These are phyloP conservation scores for Pseudocercospora cruenta DNA, from an alignment of 2,329 filamentous ascomycete genomes.

Conservation along the genomic window DNA sequence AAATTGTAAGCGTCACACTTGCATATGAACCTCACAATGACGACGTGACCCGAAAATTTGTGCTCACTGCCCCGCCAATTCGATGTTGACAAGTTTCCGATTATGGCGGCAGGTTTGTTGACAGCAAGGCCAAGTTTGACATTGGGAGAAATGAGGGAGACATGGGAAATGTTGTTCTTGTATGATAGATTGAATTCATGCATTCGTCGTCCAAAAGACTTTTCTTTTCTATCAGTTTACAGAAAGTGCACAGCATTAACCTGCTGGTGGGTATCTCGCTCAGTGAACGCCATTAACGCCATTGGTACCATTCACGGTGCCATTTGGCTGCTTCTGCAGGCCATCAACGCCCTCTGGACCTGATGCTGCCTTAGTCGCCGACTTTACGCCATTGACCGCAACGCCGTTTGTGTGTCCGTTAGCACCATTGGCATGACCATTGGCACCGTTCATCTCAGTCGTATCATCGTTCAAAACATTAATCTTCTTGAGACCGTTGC, in stretches of 20 bases:
- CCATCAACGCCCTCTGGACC: constrained; percentile 38
- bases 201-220: not conserved
- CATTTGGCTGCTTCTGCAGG: constrained; percentile 29
- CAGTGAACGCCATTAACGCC: constrained; percentile 12
- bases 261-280: constrained; percentile 10
- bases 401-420: constrained; percentile 25
- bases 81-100: constrained; percentile 3
- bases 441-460: constrained; percentile 21
- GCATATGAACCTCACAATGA: constrained; percentile 19
- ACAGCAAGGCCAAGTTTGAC: not conserved
- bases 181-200: not conserved
- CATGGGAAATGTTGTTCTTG: not conserved
- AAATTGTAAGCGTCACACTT: constrained; percentile 12
- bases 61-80: constrained; percentile 1
- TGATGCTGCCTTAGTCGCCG: constrained; percentile 36
- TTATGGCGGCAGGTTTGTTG: not conserved
- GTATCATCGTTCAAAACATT: constrained; percentile 43
- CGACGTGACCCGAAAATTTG: constrained; percentile 10
- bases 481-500: constrained; percentile 36
- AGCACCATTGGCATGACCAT: constrained; percentile 20
- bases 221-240: not conserved
- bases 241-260: constrained; percentile 5
- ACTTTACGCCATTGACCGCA: constrained; percentile 26
- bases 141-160: not conserved
- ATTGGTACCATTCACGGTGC: constrained; percentile 24